A percentile compares a stretch with the other conserved stretches of the same genome.
phyloP scores from a whole-genome alignment of 106 monocot genomes.

The Dendrobium chrysotoxum region DNA sequence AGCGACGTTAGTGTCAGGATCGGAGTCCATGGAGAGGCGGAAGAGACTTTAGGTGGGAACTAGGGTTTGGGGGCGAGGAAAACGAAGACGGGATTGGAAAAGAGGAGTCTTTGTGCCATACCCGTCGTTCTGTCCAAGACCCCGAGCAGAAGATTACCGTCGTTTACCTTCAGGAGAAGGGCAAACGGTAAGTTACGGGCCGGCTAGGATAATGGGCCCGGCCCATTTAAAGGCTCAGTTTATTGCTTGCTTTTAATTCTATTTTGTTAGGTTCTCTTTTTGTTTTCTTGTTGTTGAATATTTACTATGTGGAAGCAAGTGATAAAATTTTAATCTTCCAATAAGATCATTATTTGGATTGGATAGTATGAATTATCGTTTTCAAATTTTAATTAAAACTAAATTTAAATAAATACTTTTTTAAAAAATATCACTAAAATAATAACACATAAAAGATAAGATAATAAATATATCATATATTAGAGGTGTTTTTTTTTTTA shows the following conservation, averaged over 20 bases:
- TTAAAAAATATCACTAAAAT: too few relatives aligned
- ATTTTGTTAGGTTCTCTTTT: background rate
- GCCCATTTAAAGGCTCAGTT: background rate
- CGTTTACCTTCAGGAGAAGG: background rate
- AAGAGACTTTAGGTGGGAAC: background rate
- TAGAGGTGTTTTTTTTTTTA: too few relatives aligned
- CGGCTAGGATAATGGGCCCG: background rate
- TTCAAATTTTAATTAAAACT: too few relatives aligned
- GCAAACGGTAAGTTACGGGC: background rate
- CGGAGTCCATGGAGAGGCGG: slow-evolving; percentile 13
- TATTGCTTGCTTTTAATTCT: background rate
- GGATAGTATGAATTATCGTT: too few relatives aligned
- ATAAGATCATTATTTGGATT: too few relatives aligned
- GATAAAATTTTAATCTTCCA: background rate
- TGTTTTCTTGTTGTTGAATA: background rate
- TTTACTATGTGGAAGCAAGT: background rate
- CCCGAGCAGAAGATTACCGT: background rate
- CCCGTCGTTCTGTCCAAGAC: slow-evolving; percentile 17
- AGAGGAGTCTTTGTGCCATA: slow-evolving; percentile 12
- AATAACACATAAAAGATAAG: too few relatives aligned
- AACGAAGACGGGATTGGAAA: background rate
- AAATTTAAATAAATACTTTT: too few relatives aligned
- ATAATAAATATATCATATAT: too few relatives aligned
- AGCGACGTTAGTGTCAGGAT: background rate
- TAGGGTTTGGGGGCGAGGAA: slow-evolving; percentile 9